Conservation (phyloP, 2,329 filamentous ascomycete genomes). For the Graphium sp. region DNA sequence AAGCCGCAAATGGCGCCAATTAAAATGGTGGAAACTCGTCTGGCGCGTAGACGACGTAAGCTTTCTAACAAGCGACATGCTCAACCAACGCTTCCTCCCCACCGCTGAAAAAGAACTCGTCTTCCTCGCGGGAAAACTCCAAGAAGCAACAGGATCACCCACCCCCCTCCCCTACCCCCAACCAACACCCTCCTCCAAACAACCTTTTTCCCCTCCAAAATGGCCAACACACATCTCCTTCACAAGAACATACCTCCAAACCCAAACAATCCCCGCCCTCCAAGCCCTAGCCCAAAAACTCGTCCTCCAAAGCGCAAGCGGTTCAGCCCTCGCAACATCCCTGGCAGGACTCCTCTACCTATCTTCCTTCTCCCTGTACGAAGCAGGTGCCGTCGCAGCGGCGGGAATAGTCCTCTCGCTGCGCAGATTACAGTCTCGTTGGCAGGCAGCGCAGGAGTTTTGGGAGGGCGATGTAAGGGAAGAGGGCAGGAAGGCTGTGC, state of each 20-base stretch:
- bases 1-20: constrained; percentile 59
- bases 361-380: constrained; percentile 37
- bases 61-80: constrained; percentile 65
- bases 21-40: constrained; percentile 89
- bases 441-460: constrained; percentile 41
- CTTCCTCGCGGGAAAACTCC: constrained; percentile 48
- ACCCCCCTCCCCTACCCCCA: constrained; percentile 1
- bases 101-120: constrained; percentile 68
- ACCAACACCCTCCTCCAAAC: constrained; percentile 1
- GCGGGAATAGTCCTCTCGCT: constrained; percentile 43
- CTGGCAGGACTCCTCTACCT: constrained; percentile 40
- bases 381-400: constrained; percentile 44
- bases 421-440: constrained; percentile 41
- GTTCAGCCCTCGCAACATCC: constrained; percentile 43
- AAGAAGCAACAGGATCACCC: constrained; percentile 6
- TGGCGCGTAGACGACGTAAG: constrained; percentile 88
- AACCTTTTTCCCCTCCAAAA: constrained; percentile 15
- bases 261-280: constrained; percentile 51
- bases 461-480: constrained; percentile 54
- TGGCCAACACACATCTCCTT: constrained; percentile 65
- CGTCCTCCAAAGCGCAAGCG: constrained; percentile 59
- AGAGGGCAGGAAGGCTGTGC: constrained; percentile 45
- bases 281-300: constrained; percentile 59
- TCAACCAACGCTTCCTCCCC: constrained; percentile 60
- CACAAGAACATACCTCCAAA: constrained; percentile 48